Evolutionary conservation across 129 eudicot genomes (phyloP).

Genomic region (Oenanthe sinensis): DNA sequence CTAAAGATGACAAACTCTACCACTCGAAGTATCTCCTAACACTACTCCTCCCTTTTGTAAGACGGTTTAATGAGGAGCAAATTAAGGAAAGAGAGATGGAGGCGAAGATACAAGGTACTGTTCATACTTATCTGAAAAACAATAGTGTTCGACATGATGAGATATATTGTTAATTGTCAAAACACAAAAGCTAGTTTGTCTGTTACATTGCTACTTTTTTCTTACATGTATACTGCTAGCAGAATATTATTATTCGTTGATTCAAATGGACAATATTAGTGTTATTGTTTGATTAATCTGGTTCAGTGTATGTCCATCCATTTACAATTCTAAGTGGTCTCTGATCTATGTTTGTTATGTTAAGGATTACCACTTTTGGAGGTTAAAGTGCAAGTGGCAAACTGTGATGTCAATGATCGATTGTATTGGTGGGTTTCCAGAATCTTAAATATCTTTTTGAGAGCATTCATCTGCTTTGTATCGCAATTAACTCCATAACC

Average conservation of each 20-base stretch:
- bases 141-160: neutral
- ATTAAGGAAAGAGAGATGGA: constrained; percentile 46
- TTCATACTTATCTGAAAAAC: neutral
- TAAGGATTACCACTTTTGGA: constrained; percentile 41
- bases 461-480: neutral
- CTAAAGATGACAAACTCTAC: neutral
- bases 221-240: neutral
- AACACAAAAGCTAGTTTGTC: neutral
- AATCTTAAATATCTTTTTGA: neutral
- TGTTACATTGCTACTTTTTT: neutral
- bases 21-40: constrained; percentile 43
- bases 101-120: constrained; percentile 63
- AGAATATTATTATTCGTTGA: neutral
- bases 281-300: neutral
- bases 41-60: constrained; percentile 56
- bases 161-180: neutral
- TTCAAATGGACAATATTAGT: neutral
- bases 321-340: neutral
- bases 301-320: neutral
- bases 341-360: constrained; percentile 7
- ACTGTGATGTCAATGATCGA: neutral
- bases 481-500: neutral
- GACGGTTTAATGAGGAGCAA: constrained; percentile 47
- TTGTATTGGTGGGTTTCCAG: constrained; percentile 5
- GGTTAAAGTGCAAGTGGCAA: neutral